Evolutionary conservation across 768 basidiomycete genomes (phyloP).

Genomic region (Phanerochaete carnosa): DNA sequence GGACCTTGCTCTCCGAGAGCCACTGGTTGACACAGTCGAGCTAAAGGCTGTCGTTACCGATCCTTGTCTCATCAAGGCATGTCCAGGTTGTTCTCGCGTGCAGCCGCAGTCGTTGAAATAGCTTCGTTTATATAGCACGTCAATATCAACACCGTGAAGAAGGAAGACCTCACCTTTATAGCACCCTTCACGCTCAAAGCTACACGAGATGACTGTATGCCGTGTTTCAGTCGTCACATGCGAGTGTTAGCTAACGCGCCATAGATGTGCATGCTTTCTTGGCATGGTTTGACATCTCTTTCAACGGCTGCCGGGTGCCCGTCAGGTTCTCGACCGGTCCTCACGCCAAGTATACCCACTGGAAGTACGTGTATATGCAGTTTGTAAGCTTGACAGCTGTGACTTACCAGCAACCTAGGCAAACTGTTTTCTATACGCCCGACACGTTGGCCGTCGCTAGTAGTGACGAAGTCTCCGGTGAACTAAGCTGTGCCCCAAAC

Average conservation of each 20-base stretch:
- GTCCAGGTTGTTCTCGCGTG: constrained; percentile 9
- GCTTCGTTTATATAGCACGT: constrained; percentile 57
- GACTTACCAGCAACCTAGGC: constrained; percentile 40
- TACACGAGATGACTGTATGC: constrained; percentile 85
- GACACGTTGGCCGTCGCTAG: constrained; percentile 65
- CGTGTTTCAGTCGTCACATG: not conserved
- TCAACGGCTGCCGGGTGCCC: constrained; percentile 94
- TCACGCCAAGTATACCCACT: constrained; percentile 94
- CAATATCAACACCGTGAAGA: constrained; percentile 86
- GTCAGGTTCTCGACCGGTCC: constrained; percentile 97
- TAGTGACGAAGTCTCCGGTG: constrained; percentile 72
- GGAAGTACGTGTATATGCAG: constrained; percentile 66
- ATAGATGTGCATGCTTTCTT: constrained; percentile 96
- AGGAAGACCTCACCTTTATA: constrained; percentile 90
- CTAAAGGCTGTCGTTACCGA: constrained; percentile 92
- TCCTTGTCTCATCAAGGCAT: constrained; percentile 84
- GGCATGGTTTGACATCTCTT: constrained; percentile 97
- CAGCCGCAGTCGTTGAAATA: not conserved
- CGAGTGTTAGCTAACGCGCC: not conserved
- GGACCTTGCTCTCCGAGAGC: constrained; percentile 94
- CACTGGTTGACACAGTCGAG: constrained; percentile 98
- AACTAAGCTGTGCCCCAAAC: constrained; percentile 81
- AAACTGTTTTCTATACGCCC: constrained; percentile 98
- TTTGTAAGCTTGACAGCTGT: not conserved
- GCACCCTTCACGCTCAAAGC: constrained; percentile 76